Conservation (phyloP, 495 filamentous ascomycete species). For the Neurospora cerealis region DNA sequence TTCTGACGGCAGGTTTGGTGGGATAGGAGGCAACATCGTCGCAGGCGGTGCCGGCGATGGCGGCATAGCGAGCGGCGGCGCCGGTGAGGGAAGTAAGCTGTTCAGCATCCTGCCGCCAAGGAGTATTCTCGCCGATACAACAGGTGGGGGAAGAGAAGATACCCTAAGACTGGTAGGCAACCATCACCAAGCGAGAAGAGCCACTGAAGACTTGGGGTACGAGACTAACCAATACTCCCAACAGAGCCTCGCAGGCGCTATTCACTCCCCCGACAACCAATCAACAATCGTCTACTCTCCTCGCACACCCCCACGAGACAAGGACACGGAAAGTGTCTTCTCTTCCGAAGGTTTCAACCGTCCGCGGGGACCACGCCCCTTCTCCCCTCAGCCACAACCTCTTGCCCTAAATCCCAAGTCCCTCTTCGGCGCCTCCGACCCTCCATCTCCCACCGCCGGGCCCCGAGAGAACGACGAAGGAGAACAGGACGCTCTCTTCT, state of each 20-base stretch:
- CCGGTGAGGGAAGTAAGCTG: constrained; percentile 35
- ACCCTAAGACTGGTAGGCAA: constrained; percentile 10
- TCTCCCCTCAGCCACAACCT: constrained; percentile 40
- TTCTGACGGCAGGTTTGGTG: constrained; percentile 9
- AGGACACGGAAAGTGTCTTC: constrained; percentile 39
- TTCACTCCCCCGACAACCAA: constrained; percentile 3
- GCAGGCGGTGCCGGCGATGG: constrained; percentile 6
- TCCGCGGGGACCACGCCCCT: constrained; percentile 38
- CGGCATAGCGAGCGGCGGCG: constrained; percentile 8
- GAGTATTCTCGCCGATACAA: constrained; percentile 39
- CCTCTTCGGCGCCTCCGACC: constrained; percentile 11
- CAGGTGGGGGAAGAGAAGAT: constrained; percentile 6
- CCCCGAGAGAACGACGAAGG: neutral
- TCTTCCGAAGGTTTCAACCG: constrained; percentile 35
- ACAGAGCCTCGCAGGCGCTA: constrained; percentile 39
- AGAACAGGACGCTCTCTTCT: neutral
- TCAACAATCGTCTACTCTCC: neutral
- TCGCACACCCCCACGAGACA: constrained; percentile 4
- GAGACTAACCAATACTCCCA: constrained; percentile 29
- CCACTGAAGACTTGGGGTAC: constrained; percentile 37
- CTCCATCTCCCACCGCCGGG: neutral
- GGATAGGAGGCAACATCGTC: constrained; percentile 11
- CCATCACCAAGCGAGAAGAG: constrained; percentile 11
- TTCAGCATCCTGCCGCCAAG: constrained; percentile 49
- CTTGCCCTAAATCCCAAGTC: constrained; percentile 30